phyloP scores from a whole-genome alignment of 495 filamentous ascomycete species.

The Hypoxylon fragiforme region DNA sequence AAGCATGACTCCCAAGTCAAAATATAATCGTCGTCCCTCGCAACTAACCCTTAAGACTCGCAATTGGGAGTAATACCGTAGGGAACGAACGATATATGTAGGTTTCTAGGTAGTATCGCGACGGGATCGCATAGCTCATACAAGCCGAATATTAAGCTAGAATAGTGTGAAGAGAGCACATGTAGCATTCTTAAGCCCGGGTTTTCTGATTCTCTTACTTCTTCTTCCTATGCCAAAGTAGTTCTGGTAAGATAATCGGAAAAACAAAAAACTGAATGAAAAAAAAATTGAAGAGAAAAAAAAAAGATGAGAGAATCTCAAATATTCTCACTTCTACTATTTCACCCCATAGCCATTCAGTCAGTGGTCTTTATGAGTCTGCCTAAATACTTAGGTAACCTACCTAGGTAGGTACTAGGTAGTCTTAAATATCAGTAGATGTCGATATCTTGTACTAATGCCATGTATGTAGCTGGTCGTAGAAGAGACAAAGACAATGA shows the following conservation, averaged over 20 bases:
- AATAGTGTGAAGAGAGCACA: constrained; percentile 4
- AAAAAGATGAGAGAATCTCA: background rate
- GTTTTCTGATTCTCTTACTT: background rate
- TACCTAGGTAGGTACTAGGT: background rate
- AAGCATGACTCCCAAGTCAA: no score
- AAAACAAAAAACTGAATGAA: no score
- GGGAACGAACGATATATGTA: constrained; percentile 1
- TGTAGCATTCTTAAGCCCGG: constrained; percentile 1
- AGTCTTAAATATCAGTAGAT: no score
- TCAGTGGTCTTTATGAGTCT: no score
- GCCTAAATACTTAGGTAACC: no score
- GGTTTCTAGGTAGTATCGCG: no score
- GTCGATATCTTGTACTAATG: no score
- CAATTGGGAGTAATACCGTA: background rate
- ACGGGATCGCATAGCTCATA: constrained; percentile 16
- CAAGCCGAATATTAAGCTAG: background rate
- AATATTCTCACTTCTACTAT: background rate
- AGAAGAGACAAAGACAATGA: no score
- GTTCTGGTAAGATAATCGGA: no score
- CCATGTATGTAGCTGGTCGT: no score
- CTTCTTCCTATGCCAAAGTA: no score
- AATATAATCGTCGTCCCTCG: background rate
- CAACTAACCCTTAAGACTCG: background rate
- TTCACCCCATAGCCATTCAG: constrained; percentile 32
- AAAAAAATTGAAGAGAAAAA: background rate